Percentiles rank a stretch among this genome's conserved stretches.
These are phyloP conservation scores for Peziza echinospora DNA, from an alignment of 495 filamentous ascomycete species.

Conservation along the genomic window DNA sequence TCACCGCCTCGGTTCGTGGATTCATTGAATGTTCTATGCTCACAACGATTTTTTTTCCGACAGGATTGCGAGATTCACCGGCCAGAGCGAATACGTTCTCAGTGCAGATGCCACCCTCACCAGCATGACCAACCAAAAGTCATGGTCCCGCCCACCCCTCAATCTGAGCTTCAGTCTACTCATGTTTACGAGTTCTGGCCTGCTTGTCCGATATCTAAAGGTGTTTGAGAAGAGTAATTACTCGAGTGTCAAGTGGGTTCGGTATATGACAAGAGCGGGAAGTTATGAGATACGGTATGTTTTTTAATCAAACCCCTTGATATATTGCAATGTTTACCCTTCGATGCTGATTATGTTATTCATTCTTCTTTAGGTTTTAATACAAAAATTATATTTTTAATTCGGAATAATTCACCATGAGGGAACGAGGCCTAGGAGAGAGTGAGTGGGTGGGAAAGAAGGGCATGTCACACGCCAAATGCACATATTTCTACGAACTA, in stretches of 20 bases:
- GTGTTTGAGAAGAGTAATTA: constrained; percentile 99
- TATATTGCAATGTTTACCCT: background rate
- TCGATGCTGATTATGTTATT: background rate
- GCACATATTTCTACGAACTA: no score
- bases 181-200: constrained; percentile 91
- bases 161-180: constrained; percentile 78
- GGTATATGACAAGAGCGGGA: constrained; percentile 94
- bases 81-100: constrained; percentile 83
- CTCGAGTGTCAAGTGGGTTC: constrained; percentile 94
- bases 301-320: no score
- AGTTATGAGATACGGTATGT: constrained; percentile 52
- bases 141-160: constrained; percentile 85
- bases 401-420: no score
- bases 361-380: background rate
- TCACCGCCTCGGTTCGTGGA: background rate
- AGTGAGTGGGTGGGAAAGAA: no score
- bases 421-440: no score
- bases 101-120: constrained; percentile 84
- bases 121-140: constrained; percentile 95
- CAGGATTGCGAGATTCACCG: constrained; percentile 73
- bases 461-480: no score
- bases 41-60: background rate
- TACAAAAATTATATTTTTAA: background rate
- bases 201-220: constrained; percentile 89
- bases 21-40: background rate